A percentile compares a stretch with the other conserved stretches of the same genome.
phyloP scores from a whole-genome alignment of 2,329 filamentous ascomycete species.

The Dactylella cylindrospora region DNA sequence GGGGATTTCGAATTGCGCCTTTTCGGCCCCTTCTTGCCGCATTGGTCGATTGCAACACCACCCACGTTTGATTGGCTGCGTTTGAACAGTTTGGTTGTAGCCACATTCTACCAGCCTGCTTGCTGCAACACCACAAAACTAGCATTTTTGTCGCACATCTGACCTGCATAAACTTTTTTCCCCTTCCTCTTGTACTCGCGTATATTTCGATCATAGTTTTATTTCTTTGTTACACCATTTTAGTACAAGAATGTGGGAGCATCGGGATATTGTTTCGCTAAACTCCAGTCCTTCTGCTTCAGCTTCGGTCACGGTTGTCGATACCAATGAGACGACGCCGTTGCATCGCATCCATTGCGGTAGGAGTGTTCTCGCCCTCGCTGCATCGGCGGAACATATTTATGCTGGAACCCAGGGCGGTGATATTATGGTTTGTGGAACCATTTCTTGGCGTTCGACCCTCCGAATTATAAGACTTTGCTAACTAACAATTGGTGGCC shows the following conservation, averaged over 20 bases:
- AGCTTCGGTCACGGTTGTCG: conserved; percentile 23
- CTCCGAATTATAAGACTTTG: conserved; percentile 1
- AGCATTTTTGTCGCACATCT: neutral
- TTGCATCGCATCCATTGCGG: conserved; percentile 40
- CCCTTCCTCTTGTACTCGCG: neutral
- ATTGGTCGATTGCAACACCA: conserved; percentile 9
- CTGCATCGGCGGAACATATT: conserved; percentile 75
- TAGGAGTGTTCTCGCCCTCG: conserved; percentile 67
- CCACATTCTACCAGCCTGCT: no score
- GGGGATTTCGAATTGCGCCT: conserved; percentile 33
- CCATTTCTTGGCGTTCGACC: conserved; percentile 35
- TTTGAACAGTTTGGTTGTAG: no score
- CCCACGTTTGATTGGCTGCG: conserved; percentile 15
- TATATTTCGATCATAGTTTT: neutral
- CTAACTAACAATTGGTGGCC: conserved; percentile 4
- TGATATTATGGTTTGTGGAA: conserved; percentile 70
- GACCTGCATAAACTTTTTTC: neutral
- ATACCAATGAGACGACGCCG: conserved; percentile 29
- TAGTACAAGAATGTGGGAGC: conserved; percentile 37
- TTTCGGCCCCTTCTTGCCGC: conserved; percentile 11
- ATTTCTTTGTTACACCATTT: no score
- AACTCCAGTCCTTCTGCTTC: conserved; percentile 30
- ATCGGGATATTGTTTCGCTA: conserved; percentile 30
- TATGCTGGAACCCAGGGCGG: conserved; percentile 93
- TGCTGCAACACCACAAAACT: conserved; percentile 1